Conservation (phyloP, 83 land plant species). For the Picea abies region DNA sequence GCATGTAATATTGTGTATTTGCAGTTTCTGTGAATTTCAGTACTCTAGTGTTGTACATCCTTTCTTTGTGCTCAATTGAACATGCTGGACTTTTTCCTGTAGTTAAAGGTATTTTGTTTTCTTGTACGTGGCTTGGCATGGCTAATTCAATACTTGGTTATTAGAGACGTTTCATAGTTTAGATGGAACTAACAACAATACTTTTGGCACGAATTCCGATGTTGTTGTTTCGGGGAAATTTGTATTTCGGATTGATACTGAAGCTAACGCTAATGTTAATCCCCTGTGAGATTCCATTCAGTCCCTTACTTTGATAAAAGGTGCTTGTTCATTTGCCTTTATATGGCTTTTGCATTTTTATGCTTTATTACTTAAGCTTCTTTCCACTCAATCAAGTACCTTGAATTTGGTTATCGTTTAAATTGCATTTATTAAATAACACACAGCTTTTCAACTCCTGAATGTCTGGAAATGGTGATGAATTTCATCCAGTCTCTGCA, state of each 20-base stretch:
- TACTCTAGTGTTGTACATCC: background rate
- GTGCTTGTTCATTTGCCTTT: background rate
- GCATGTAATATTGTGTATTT: conserved; percentile 9
- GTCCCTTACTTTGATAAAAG: background rate
- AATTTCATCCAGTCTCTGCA: too few relatives aligned
- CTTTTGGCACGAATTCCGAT: background rate
- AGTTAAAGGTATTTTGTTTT: background rate
- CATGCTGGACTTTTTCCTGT: background rate
- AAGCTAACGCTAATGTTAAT: conserved; percentile 1
- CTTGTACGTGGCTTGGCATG: background rate
- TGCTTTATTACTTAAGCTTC: background rate
- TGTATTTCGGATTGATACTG: background rate
- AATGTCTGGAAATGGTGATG: background rate
- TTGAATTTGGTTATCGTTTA: conserved; percentile 5
- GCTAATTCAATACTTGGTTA: background rate
- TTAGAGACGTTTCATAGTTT: background rate
- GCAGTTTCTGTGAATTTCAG: background rate
- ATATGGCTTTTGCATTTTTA: background rate
- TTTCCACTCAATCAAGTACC: background rate
- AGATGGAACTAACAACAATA: background rate
- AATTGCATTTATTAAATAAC: background rate
- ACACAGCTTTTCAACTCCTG: background rate
- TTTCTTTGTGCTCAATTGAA: background rate
- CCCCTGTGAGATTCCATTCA: background rate
- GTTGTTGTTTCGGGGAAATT: background rate